Percentiles rank a stretch among this genome's conserved stretches.
phyloP scores from a whole-genome alignment of 192 early-diverging fungal species.

The Pecoramyces ruminantium region DNA sequence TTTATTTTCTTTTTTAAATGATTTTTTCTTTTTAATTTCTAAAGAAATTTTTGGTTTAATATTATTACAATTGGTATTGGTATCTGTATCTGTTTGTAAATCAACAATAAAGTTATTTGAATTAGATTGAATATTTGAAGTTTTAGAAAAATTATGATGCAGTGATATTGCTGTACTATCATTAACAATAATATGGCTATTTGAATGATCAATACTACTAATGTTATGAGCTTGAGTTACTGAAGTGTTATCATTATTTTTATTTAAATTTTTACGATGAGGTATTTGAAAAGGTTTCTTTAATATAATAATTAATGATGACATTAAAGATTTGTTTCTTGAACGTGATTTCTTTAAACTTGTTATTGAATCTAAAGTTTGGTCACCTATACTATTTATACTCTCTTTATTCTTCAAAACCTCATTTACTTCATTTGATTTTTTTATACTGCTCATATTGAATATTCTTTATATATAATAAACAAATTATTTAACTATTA shows the following conservation, averaged over 20 bases:
- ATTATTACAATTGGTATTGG: background rate
- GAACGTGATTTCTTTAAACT: background rate
- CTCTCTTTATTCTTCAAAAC: background rate
- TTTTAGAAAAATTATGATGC: background rate
- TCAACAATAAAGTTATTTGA: background rate
- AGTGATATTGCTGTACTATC: background rate
- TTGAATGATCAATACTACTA: background rate
- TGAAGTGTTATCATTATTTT: background rate
- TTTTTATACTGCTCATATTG: background rate
- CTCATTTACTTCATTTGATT: background rate
- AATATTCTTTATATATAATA: background rate
- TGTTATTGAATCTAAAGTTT: background rate
- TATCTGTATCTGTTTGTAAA: background rate
- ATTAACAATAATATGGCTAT: background rate
- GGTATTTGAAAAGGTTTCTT: background rate
- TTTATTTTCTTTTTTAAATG: background rate
- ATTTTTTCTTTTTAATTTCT: background rate
- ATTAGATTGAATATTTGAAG: background rate
- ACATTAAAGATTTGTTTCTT: background rate
- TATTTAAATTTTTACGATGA: background rate
- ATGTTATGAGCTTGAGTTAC: background rate
- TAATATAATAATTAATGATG: background rate
- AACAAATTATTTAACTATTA: no score
- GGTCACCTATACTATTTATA: background rate
- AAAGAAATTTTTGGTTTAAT: background rate